These are phyloP conservation scores for Monilinia vaccinii-corymbosi DNA, from an alignment of 2,329 filamentous ascomycete genomes.

Conservation along the genomic window DNA sequence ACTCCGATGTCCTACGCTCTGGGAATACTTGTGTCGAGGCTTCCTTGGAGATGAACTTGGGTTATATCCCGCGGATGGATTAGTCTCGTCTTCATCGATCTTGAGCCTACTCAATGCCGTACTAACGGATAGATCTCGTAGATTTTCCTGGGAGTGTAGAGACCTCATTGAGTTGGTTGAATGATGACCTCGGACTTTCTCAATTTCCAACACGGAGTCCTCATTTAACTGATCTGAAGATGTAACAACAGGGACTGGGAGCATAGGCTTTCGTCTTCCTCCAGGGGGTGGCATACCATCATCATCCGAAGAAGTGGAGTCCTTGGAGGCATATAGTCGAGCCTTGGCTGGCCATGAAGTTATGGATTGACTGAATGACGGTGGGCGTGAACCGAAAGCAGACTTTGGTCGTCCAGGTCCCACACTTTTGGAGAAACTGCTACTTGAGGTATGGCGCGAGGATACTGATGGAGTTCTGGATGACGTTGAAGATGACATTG, in stretches of 20 bases:
- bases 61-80: slow-evolving; percentile 16
- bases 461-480: slow-evolving; percentile 35
- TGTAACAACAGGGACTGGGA: slow-evolving; percentile 29
- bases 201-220: slow-evolving; percentile 21
- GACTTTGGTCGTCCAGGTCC: slow-evolving; percentile 44
- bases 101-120: slow-evolving; percentile 30
- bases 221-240: slow-evolving; percentile 14
- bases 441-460: slow-evolving; percentile 36
- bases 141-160: slow-evolving; percentile 13
- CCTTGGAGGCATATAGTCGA: slow-evolving; percentile 35
- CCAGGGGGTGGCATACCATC: slow-evolving; percentile 16
- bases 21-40: slow-evolving; percentile 18
- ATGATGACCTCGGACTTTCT: slow-evolving; percentile 25
- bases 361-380: slow-evolving; percentile 38
- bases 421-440: slow-evolving; percentile 47
- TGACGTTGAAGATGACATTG: slow-evolving; percentile 31
- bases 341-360: slow-evolving; percentile 36
- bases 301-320: slow-evolving; percentile 30
- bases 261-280: slow-evolving; percentile 45
- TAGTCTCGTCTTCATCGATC: slow-evolving; percentile 15
- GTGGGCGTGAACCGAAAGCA: slow-evolving; percentile 34
- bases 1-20: slow-evolving; percentile 17
- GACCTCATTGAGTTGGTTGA: slow-evolving; percentile 23
- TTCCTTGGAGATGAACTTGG: slow-evolving; percentile 12
- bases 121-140: slow-evolving; percentile 32